Conservation (phyloP, 495 filamentous ascomycete species). For the Friedmanniomyces simplex region DNA sequence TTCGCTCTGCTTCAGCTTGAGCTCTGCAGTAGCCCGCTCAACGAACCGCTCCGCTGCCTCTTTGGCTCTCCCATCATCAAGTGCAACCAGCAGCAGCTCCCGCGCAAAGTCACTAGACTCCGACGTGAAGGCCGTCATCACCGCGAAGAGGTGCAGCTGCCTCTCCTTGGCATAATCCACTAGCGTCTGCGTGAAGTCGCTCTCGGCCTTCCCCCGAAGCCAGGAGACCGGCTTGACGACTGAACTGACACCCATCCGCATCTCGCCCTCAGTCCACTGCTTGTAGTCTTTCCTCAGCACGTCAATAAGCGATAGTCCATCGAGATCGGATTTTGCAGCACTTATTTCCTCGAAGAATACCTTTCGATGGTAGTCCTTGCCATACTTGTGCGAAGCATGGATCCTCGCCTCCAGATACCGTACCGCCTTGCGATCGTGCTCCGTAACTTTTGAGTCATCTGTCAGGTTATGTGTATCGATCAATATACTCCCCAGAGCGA, state of each 20-base stretch:
- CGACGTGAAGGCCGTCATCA: constrained; percentile 65
- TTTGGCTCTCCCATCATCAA: constrained; percentile 36
- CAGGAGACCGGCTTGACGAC: constrained; percentile 58
- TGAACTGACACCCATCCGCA: constrained; percentile 63
- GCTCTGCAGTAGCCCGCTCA: constrained; percentile 42
- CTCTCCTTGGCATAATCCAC: constrained; percentile 46
- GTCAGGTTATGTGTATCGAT: constrained; percentile 75
- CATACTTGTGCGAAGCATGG: constrained; percentile 20
- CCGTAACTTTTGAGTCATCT: constrained; percentile 60
- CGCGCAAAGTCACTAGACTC: constrained; percentile 49
- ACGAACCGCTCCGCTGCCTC: constrained; percentile 37
- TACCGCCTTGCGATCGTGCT: constrained; percentile 54
- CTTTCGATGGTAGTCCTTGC: constrained; percentile 43
- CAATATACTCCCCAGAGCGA: constrained; percentile 72
- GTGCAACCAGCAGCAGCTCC: constrained; percentile 56
- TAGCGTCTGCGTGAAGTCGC: constrained; percentile 27
- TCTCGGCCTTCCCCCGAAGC: constrained; percentile 46
- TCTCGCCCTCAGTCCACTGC: constrained; percentile 56
- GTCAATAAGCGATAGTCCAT: constrained; percentile 55
- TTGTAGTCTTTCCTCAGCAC: constrained; percentile 89
- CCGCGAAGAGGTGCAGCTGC: constrained; percentile 51
- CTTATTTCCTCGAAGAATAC: constrained; percentile 54
- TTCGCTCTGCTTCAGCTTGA: constrained; percentile 39
- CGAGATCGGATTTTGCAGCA: constrained; percentile 61
- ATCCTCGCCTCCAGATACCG: constrained; percentile 51